A percentile compares a stretch with the other conserved stretches of the same genome.
Conservation (phyloP, 2,329 filamentous ascomycete species). For the Venturia aucupariae region DNA sequence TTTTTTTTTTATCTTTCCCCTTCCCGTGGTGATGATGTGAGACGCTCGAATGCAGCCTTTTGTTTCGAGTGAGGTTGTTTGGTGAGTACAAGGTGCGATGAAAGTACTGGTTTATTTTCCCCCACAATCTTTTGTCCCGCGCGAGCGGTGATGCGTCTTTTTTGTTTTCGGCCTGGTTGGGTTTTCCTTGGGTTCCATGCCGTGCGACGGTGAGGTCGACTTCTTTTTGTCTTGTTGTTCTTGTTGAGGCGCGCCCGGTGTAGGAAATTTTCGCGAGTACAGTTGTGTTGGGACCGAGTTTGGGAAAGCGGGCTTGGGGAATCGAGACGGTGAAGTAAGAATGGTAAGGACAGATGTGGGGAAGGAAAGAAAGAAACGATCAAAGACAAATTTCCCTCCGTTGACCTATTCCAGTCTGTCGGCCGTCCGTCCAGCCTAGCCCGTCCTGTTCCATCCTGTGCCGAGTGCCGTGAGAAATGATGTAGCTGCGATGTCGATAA, state of each 20-base stretch:
- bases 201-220: slow-evolving; percentile 5
- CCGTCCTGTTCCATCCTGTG: neutral
- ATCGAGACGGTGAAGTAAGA: neutral
- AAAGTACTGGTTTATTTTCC: neutral
- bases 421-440: neutral
- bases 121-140: neutral
- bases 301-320: neutral
- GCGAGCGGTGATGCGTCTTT: neutral
- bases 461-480: neutral
- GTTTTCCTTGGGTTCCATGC: neutral
- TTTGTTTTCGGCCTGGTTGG: neutral
- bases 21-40: no score
- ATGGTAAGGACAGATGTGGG: neutral
- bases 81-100: neutral
- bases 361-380: neutral
- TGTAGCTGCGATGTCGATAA: neutral
- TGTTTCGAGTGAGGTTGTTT: neutral
- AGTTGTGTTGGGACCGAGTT: neutral
- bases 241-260: neutral
- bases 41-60: no score
- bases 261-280: neutral
- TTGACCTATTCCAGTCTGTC: neutral
- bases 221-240: neutral
- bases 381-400: neutral
- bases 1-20: neutral